phyloP scores from a whole-genome alignment of 345 rosid genomes.

The Salix udensis region DNA sequence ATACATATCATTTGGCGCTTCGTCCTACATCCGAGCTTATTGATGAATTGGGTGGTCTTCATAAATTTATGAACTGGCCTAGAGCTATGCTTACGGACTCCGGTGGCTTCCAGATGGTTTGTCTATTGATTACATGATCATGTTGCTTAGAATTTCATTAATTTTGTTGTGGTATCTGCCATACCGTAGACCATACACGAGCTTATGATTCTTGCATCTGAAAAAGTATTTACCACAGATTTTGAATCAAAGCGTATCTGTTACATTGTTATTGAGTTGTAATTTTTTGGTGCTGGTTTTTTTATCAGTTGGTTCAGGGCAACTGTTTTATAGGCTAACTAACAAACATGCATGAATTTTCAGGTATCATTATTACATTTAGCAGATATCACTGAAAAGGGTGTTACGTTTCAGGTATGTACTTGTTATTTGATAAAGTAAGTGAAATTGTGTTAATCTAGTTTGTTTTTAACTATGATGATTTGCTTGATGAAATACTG shows the following conservation, averaged over 20 bases:
- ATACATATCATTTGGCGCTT: conserved; percentile 78
- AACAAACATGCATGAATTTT: not conserved
- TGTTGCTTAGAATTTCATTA: not conserved
- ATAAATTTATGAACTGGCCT: conserved; percentile 84
- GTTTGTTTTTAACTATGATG: not conserved
- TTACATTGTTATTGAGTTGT: not conserved
- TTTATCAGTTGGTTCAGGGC: not conserved
- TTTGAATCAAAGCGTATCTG: not conserved
- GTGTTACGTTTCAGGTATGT: conserved; percentile 72
- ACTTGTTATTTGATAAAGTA: not conserved
- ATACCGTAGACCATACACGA: not conserved
- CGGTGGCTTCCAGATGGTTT: conserved; percentile 89
- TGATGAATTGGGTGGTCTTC: conserved; percentile 75
- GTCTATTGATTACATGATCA: not conserved
- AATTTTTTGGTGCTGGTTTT: not conserved
- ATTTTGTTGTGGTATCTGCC: no score
- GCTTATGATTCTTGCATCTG: not conserved
- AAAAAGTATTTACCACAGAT: not conserved
- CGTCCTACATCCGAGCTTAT: conserved; percentile 79
- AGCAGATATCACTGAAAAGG: conserved; percentile 75
- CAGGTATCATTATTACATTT: conserved; percentile 78
- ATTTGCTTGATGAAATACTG: conserved; percentile 1
- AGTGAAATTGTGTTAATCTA: conserved; percentile 3
- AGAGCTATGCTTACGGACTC: conserved; percentile 80
- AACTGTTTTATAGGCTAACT: not conserved